These are phyloP conservation scores for Achlya hypogyna DNA, from an alignment of 352 stramenopile species.

Conservation along the genomic window DNA sequence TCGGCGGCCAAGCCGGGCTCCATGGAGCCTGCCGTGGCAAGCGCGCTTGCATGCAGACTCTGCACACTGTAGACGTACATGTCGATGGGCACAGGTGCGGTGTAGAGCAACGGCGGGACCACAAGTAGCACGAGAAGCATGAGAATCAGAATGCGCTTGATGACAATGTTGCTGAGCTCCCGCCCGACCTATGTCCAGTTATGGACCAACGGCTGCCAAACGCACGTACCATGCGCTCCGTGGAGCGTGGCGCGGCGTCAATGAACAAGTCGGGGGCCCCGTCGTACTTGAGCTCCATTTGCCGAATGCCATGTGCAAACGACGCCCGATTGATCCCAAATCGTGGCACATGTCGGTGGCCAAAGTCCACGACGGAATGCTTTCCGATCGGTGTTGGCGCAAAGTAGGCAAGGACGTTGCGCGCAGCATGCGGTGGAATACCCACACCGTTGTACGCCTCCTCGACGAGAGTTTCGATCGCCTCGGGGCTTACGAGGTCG, in stretches of 20 bases:
- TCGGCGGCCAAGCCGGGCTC: neutral
- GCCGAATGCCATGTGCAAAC: constrained; percentile 10
- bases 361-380: neutral
- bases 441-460: constrained; percentile 12
- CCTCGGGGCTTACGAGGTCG: neutral
- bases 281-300: constrained; percentile 16
- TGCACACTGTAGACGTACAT: neutral
- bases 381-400: neutral
- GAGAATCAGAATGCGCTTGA: constrained; percentile 15
- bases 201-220: neutral
- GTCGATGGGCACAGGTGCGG: neutral
- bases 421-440: neutral
- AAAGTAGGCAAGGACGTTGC: constrained; percentile 11
- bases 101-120: neutral
- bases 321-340: neutral
- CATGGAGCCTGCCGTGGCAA: neutral
- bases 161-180: constrained; percentile 15
- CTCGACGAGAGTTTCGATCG: neutral
- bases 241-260: neutral
- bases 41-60: neutral
- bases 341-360: neutral
- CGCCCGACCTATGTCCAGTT: neutral
- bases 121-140: neutral
- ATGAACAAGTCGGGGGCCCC: neutral
- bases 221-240: constrained; percentile 8